Conservation (phyloP, 2,329 filamentous ascomycete species). For the Hypoxylon sp. region DNA sequence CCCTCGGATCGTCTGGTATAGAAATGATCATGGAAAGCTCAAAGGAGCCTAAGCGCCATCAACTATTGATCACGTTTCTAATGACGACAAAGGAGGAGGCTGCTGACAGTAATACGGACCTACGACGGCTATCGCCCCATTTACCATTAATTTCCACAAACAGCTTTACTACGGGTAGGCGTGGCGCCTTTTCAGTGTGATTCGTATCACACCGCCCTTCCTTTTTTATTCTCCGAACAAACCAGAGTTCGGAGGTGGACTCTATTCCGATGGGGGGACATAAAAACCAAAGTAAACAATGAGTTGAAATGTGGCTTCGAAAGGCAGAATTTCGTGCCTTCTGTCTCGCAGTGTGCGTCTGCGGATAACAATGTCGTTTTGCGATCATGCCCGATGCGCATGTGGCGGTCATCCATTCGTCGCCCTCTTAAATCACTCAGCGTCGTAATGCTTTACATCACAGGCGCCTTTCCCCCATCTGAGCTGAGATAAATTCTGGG, state of each 20-base stretch:
- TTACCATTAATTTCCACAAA: conserved; percentile 17
- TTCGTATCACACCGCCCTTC: conserved; percentile 24
- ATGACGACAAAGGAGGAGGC: conserved; percentile 3
- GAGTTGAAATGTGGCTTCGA: conserved; percentile 11
- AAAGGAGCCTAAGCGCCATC: conserved; percentile 9
- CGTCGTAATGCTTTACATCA: conserved; percentile 15
- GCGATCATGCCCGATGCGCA: conserved; percentile 23
- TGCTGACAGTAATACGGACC: neutral
- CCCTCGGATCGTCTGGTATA: conserved; percentile 16
- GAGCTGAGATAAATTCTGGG: conserved; percentile 6
- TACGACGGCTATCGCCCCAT: conserved; percentile 10
- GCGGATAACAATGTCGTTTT: conserved; percentile 26
- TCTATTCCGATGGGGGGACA: conserved; percentile 12
- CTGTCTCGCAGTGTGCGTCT: conserved; percentile 10
- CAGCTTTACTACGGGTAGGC: conserved; percentile 3
- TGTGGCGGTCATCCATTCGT: conserved; percentile 34
- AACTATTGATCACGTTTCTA: conserved; percentile 20
- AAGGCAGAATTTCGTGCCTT: conserved; percentile 11
- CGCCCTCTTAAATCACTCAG: conserved; percentile 11
- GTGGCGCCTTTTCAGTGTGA: conserved; percentile 24
- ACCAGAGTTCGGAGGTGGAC: conserved; percentile 2
- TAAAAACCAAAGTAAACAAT: conserved; percentile 21
- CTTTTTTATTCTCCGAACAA: conserved; percentile 27
- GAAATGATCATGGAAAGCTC: conserved; percentile 19
- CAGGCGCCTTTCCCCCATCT: conserved; percentile 1